phyloP scores from a whole-genome alignment of 495 filamentous ascomycete genomes.

The Geopyxis carbonaria region DNA sequence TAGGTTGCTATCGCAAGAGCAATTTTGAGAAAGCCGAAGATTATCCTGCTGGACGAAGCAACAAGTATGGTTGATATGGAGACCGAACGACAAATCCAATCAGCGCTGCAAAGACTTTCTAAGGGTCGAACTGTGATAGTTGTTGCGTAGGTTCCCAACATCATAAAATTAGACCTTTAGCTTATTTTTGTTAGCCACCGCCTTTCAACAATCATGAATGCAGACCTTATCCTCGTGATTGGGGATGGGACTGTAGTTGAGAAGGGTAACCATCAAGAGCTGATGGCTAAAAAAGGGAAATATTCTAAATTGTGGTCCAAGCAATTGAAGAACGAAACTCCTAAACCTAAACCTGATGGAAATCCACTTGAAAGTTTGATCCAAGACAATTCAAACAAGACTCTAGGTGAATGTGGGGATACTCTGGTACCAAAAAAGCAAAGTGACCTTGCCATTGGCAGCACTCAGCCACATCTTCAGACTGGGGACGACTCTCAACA shows the following conservation, averaged over 20 bases:
- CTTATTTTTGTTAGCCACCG: conserved; percentile 38
- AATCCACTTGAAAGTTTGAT: too few species aligned
- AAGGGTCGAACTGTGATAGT: conserved; percentile 44
- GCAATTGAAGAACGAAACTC: conserved; percentile 4
- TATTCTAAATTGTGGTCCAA: conserved; percentile 30
- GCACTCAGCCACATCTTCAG: too few species aligned
- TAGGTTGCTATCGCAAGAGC: conserved; percentile 48
- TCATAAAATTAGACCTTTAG: neutral
- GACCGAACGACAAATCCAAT: conserved; percentile 56
- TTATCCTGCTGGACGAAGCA: conserved; percentile 40
- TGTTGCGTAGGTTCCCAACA: conserved; percentile 41
- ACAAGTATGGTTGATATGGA: conserved; percentile 37
- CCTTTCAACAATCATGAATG: conserved; percentile 53
- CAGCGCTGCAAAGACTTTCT: conserved; percentile 41
- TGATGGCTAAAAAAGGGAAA: conserved; percentile 39
- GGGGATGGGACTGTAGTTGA: conserved; percentile 47
- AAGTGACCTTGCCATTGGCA: too few species aligned
- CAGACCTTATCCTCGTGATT: conserved; percentile 49
- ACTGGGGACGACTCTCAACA: too few species aligned
- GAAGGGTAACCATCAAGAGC: conserved; percentile 44
- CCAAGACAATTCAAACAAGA: too few species aligned
- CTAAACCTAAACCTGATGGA: too few species aligned
- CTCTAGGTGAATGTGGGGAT: too few species aligned
- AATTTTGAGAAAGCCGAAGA: conserved; percentile 33
- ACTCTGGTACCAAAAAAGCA: too few species aligned